phyloP scores from a whole-genome alignment of 495 filamentous ascomycete species.

The Penicillium cinerascens region DNA sequence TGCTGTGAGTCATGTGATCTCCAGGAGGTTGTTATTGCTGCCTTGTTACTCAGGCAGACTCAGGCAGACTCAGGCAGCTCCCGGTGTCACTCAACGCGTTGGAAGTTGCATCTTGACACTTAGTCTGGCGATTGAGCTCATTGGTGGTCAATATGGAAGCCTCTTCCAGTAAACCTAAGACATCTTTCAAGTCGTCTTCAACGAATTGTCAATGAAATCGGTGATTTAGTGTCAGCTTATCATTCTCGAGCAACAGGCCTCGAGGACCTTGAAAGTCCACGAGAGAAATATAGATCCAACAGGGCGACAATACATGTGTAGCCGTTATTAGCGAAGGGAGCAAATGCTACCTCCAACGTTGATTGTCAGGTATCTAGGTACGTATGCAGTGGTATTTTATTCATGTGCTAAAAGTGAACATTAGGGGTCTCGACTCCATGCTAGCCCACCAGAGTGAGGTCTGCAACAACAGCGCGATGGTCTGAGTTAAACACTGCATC shows the following conservation, averaged over 20 bases:
- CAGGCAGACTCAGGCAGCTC: not conserved
- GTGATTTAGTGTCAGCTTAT: not conserved
- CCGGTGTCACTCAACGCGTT: not conserved
- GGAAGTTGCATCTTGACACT: not conserved
- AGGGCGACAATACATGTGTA: not conserved
- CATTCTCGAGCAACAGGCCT: not conserved
- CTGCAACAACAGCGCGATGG: constrained; percentile 69
- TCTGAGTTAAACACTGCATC: constrained; percentile 70
- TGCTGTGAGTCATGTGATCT: constrained; percentile 19
- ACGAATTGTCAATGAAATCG: no score
- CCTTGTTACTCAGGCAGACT: constrained; percentile 3
- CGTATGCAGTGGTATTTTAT: not conserved
- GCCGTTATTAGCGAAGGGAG: not conserved
- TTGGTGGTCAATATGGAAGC: no score
- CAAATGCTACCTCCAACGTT: not conserved
- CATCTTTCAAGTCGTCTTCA: no score
- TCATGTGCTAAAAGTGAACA: not conserved
- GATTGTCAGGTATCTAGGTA: not conserved
- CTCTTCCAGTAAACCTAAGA: no score
- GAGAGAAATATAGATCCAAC: not conserved
- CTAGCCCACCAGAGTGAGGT: constrained; percentile 43
- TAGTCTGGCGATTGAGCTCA: not conserved
- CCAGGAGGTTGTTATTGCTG: not conserved
- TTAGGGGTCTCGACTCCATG: not conserved
- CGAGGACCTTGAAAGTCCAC: not conserved